These are phyloP conservation scores for Macrolepiota albuminosa DNA, from an alignment of 768 basidiomycete species.

Conservation along the genomic window DNA sequence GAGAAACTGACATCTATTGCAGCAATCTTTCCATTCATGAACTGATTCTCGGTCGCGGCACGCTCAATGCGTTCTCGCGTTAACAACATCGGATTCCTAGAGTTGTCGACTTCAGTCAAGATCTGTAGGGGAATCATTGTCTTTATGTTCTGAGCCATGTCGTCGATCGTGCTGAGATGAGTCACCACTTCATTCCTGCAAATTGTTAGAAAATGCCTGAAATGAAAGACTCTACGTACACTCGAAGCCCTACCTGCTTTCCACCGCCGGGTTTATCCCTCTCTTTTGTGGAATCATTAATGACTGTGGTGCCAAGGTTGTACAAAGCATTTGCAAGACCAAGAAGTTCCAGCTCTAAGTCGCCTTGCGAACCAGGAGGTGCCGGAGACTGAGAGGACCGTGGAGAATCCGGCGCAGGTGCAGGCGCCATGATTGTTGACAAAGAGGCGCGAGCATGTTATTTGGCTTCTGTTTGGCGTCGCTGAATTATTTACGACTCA, in stretches of 20 bases:
- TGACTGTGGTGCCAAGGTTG: slow-evolving; percentile 78
- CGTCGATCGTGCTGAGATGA: slow-evolving; percentile 63
- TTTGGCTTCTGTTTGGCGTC: slow-evolving; percentile 9
- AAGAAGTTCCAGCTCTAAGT: slow-evolving; percentile 70
- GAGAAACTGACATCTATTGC: slow-evolving; percentile 58
- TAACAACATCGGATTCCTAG: slow-evolving; percentile 76
- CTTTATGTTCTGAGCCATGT: slow-evolving; percentile 54
- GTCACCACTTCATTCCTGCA: slow-evolving; percentile 68
- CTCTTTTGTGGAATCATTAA: slow-evolving; percentile 80
- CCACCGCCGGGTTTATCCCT: slow-evolving; percentile 63
- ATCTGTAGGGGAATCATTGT: slow-evolving; percentile 76
- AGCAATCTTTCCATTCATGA: slow-evolving; percentile 84
- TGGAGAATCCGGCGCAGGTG: slow-evolving; percentile 58
- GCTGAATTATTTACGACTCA: not conserved
- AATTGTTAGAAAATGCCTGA: not conserved
- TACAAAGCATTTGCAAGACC: slow-evolving; percentile 76
- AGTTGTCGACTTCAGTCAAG: slow-evolving; percentile 72
- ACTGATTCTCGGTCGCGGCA: slow-evolving; percentile 85
- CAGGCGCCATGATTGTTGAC: slow-evolving; percentile 9
- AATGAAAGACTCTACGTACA: slow-evolving; percentile 39
- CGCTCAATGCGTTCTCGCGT: slow-evolving; percentile 79
- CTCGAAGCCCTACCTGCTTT: slow-evolving; percentile 74
- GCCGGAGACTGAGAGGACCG: slow-evolving; percentile 71
- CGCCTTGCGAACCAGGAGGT: slow-evolving; percentile 64
- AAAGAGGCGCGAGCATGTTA: not conserved